phyloP scores from a whole-genome alignment of 805 yeast genomes.

The Saturnispora mendoncae region DNA sequence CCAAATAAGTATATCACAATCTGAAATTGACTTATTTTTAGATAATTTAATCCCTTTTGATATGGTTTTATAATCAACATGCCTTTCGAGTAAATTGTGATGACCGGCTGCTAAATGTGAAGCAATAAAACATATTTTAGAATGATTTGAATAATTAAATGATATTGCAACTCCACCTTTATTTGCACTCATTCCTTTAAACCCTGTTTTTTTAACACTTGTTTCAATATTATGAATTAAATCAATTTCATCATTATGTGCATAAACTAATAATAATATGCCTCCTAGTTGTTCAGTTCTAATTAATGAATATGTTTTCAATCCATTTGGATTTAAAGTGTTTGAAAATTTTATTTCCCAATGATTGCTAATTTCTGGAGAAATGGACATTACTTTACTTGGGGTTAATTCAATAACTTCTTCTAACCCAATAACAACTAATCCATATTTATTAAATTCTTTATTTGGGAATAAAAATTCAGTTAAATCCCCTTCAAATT shows the following conservation, averaged over 20 bases:
- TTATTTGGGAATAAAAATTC: constrained; percentile 39
- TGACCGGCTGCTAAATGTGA: constrained; percentile 94
- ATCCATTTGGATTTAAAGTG: constrained; percentile 32
- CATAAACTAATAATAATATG: constrained; percentile 59
- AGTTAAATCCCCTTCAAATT: constrained; percentile 33
- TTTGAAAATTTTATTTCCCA: constrained; percentile 60
- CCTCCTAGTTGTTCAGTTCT: constrained; percentile 87
- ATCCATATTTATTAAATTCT: constrained; percentile 43
- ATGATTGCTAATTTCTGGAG: constrained; percentile 45
- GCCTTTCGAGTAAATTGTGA: constrained; percentile 71
- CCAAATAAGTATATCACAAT: constrained; percentile 82
- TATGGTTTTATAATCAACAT: constrained; percentile 76
- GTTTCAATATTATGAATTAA: constrained; percentile 58
- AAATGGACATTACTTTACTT: constrained; percentile 74
- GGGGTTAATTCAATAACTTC: constrained; percentile 82
- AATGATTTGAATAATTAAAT: constrained; percentile 41
- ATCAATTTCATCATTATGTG: constrained; percentile 42
- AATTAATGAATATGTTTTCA: constrained; percentile 36
- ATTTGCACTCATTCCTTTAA: constrained; percentile 77
- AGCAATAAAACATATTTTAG: constrained; percentile 68
- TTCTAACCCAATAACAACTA: constrained; percentile 78
- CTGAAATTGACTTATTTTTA: constrained; percentile 49
- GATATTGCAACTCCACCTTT: constrained; percentile 54
- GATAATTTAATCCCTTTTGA: constrained; percentile 59
- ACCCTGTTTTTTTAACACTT: constrained; percentile 79